Conservation (phyloP, 768 basidiomycete species). For the Boletus subparvulus region DNA sequence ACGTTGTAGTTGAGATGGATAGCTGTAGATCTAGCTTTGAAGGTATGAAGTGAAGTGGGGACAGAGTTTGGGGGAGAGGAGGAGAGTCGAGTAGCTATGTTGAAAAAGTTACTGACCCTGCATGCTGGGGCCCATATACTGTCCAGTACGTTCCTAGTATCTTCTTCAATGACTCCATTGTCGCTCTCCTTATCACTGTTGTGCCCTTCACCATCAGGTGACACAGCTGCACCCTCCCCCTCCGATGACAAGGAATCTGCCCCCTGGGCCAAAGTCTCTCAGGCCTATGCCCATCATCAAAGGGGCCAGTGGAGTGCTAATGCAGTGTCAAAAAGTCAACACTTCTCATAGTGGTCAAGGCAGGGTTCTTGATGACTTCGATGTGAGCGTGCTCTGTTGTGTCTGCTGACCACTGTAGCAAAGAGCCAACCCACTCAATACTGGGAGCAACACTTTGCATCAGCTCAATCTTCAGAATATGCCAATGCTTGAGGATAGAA, state of each 20-base stretch:
- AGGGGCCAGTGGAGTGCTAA: not conserved
- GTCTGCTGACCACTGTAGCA: conserved; percentile 2
- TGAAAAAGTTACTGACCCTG: not conserved
- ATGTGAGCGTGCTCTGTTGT: not conserved
- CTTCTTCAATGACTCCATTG: no score
- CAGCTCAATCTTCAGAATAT: conserved; percentile 37
- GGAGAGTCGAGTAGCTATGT: not conserved
- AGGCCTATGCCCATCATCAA: no score
- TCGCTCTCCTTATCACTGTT: no score
- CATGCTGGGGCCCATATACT: not conserved
- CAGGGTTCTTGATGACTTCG: no score
- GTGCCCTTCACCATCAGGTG: no score
- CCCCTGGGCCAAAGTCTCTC: no score
- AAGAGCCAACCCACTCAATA: not conserved
- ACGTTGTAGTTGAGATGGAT: not conserved
- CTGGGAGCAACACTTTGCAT: not conserved
- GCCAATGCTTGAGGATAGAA: conserved; percentile 32
- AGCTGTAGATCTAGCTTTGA: not conserved
- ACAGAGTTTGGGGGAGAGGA: not conserved
- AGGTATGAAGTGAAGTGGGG: not conserved
- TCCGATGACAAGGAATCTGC: no score
- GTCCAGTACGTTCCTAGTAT: not conserved
- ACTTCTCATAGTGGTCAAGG: not conserved
- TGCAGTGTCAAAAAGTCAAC: not conserved
- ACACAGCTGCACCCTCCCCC: no score